Percentiles rank a stretch among this genome's conserved stretches.
These are phyloP conservation scores for Lachnellula willkommii DNA, from an alignment of 2,329 filamentous ascomycete species.

Conservation along the genomic window DNA sequence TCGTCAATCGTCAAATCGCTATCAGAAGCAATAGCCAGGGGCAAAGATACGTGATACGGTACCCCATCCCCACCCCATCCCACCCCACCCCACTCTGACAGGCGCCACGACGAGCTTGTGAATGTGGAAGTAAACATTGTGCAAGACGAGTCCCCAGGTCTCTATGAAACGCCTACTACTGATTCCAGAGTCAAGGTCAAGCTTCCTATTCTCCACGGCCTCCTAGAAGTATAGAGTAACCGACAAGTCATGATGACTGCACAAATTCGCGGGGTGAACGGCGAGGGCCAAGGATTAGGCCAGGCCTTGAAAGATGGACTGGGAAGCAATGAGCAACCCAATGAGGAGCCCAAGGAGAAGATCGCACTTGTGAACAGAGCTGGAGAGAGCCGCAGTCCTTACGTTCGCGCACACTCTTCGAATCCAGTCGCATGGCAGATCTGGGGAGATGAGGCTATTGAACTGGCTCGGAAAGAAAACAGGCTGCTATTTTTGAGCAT, in stretches of 20 bases:
- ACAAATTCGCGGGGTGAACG: slow-evolving; percentile 22
- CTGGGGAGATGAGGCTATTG: slow-evolving; percentile 71
- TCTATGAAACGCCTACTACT: too few species aligned
- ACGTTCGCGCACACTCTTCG: slow-evolving; percentile 67
- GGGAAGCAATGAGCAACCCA: background rate
- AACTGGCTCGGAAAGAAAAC: slow-evolving; percentile 73
- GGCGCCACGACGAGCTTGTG: too few species aligned
- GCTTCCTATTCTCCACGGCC: too few species aligned
- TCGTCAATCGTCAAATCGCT: too few species aligned
- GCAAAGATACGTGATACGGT: too few species aligned
- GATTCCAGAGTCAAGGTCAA: too few species aligned
- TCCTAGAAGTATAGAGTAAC: too few species aligned
- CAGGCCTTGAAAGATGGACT: slow-evolving; percentile 21
- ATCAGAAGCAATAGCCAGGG: too few species aligned
- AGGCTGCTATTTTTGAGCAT: slow-evolving; percentile 90
- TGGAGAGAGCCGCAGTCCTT: slow-evolving; percentile 58
- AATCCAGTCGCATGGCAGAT: slow-evolving; percentile 91
- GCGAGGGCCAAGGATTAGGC: slow-evolving; percentile 21
- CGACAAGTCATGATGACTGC: slow-evolving; percentile 24
- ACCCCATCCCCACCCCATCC: too few species aligned
- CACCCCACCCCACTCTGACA: too few species aligned
- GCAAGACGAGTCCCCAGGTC: too few species aligned
- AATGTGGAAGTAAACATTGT: too few species aligned
- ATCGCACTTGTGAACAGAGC: slow-evolving; percentile 48
- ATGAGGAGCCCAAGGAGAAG: slow-evolving; percentile 18